phyloP scores from a whole-genome alignment of 805 yeast species.

The Wickerhamiella hasegawae region DNA sequence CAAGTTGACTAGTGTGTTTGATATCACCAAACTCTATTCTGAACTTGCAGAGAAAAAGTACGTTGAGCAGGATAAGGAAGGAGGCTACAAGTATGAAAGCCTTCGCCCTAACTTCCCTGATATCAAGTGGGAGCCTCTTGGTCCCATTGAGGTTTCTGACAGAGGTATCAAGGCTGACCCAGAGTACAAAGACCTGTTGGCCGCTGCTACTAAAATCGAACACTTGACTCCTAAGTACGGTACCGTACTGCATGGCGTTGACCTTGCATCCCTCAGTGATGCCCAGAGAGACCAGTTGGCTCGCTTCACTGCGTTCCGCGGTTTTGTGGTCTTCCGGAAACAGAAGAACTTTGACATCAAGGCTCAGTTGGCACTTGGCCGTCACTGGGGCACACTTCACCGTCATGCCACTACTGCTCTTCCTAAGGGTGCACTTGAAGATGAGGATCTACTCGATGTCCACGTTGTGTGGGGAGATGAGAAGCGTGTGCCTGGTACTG shows the following conservation, averaged over 20 bases:
- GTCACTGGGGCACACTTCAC: slow-evolving; percentile 32
- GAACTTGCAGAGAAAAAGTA: slow-evolving; percentile 1
- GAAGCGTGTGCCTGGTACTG: slow-evolving; percentile 12
- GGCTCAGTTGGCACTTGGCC: slow-evolving; percentile 29
- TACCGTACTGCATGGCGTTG: slow-evolving; percentile 34
- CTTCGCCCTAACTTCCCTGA: slow-evolving; percentile 18
- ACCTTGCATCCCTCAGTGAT: slow-evolving; percentile 28
- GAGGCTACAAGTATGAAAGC: slow-evolving; percentile 13
- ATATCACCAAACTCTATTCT: slow-evolving; percentile 5
- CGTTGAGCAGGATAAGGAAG: slow-evolving; percentile 4
- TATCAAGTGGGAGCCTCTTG: slow-evolving; percentile 16
- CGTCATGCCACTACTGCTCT: slow-evolving; percentile 28
- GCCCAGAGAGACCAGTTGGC: slow-evolving; percentile 34
- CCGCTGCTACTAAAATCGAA: slow-evolving; percentile 28
- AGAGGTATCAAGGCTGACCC: slow-evolving; percentile 19
- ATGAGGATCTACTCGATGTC: slow-evolving; percentile 25
- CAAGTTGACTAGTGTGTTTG: slow-evolving; percentile 4
- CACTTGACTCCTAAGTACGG: slow-evolving; percentile 33
- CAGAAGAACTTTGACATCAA: slow-evolving; percentile 28
- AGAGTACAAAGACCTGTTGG: slow-evolving; percentile 25
- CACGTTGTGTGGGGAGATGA: slow-evolving; percentile 17
- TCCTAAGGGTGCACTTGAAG: slow-evolving; percentile 31
- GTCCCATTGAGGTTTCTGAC: slow-evolving; percentile 10
- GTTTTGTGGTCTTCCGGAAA: slow-evolving; percentile 35
- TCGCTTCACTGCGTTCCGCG: slow-evolving; percentile 31